phyloP scores from a whole-genome alignment of 2,329 filamentous ascomycete species.

The Pseudocercospora crystallina region DNA sequence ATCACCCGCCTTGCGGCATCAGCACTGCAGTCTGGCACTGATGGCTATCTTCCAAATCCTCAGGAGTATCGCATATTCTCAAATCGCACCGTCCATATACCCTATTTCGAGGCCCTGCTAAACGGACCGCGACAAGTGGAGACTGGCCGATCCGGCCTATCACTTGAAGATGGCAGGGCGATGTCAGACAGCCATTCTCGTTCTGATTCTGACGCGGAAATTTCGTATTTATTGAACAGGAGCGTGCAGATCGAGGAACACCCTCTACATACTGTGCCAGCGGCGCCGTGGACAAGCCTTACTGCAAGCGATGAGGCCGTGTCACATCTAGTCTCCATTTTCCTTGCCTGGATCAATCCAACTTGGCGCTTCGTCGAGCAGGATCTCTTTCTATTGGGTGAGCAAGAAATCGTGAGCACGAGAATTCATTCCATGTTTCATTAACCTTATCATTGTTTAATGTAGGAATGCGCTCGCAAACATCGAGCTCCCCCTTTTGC shows the following conservation, averaged over 20 bases:
- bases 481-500: slow-evolving; percentile 5
- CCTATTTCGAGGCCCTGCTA: neutral
- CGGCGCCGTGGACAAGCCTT: slow-evolving; percentile 9
- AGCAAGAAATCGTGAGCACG: neutral
- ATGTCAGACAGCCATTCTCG: no score
- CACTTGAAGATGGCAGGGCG: no score
- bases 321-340: slow-evolving; percentile 15
- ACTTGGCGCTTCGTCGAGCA: slow-evolving; percentile 18
- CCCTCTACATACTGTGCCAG: slow-evolving; percentile 4
- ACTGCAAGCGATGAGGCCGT: slow-evolving; percentile 11
- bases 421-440: no score
- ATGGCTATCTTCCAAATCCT: neutral
- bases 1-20: slow-evolving; percentile 8
- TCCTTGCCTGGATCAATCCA: slow-evolving; percentile 18
- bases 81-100: neutral
- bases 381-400: slow-evolving; percentile 17
- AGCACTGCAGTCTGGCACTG: neutral
- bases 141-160: no score
- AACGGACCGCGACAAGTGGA: neutral
- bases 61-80: neutral
- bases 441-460: neutral
- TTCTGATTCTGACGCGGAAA: no score
- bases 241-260: no score
- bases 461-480: slow-evolving; percentile 11
- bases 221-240: no score